Conservation (phyloP, 768 basidiomycete genomes). For the Tephrocybe sp. region DNA sequence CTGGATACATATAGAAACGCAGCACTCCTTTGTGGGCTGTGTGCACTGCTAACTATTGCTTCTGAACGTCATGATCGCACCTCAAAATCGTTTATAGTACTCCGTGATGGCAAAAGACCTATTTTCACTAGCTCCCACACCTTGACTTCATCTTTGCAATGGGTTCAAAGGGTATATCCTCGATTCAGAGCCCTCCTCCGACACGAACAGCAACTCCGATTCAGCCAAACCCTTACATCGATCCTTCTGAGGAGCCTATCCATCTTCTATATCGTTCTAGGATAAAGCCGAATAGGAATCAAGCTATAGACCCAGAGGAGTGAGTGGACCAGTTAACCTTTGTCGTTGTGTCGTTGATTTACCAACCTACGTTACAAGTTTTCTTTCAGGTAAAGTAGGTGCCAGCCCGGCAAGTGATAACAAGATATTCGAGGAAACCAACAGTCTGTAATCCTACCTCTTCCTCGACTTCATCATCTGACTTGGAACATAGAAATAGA, state of each 20-base stretch:
- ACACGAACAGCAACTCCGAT: conserved; percentile 12
- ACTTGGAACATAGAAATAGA: too few relatives aligned
- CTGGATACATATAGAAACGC: too few relatives aligned
- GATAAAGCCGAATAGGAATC: conserved; percentile 4
- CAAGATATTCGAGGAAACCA: neutral
- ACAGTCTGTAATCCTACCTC: neutral
- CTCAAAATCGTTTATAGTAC: neutral
- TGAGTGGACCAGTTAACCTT: neutral
- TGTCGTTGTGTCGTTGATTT: neutral
- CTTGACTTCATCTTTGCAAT: neutral
- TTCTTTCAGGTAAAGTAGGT: neutral
- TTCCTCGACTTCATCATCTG: too few relatives aligned
- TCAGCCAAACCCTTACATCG: conserved; percentile 7
- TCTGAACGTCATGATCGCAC: neutral
- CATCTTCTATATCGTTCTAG: conserved; percentile 5
- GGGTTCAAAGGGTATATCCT: neutral
- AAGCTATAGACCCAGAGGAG: conserved; percentile 9
- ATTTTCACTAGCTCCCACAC: too few relatives aligned
- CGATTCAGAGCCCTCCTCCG: conserved; percentile 12
- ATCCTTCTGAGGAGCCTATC: neutral
- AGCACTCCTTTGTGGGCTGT: too few relatives aligned
- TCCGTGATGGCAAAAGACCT: too few relatives aligned
- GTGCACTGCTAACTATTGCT: neutral
- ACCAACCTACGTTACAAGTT: neutral
- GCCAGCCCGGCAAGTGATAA: neutral